phyloP scores from a whole-genome alignment of 192 early-diverging fungal species.

The Linnemannia hyalina region DNA sequence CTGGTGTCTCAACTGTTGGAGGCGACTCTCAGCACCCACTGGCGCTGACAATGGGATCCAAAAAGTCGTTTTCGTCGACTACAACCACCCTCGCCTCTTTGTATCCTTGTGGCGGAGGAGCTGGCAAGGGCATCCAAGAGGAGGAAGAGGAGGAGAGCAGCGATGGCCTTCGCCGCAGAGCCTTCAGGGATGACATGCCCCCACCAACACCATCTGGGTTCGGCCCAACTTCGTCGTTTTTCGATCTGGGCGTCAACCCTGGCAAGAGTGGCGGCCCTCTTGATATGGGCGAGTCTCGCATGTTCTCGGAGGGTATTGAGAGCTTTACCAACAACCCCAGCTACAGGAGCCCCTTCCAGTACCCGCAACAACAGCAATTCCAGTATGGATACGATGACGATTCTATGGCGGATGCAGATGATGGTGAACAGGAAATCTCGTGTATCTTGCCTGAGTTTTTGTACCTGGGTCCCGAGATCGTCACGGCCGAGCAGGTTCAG shows the following conservation, averaged over 20 bases:
- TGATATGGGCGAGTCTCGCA: slow-evolving; percentile 14
- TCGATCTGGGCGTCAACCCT: slow-evolving; percentile 3
- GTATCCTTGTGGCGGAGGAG: background rate
- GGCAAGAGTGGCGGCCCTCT: background rate
- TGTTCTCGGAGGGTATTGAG: slow-evolving; percentile 42
- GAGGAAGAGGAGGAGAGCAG: slow-evolving; percentile 25
- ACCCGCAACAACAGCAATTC: slow-evolving; percentile 15
- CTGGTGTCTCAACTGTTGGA: slow-evolving; percentile 7
- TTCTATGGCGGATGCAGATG: slow-evolving; percentile 19
- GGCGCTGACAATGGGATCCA: slow-evolving; percentile 9
- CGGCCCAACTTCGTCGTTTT: background rate
- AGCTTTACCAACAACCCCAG: slow-evolving; percentile 30
- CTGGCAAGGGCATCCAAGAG: slow-evolving; percentile 28
- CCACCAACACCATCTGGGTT: slow-evolving; percentile 8
- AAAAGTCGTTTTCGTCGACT: slow-evolving; percentile 24
- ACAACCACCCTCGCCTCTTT: slow-evolving; percentile 1
- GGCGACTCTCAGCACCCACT: slow-evolving; percentile 1
- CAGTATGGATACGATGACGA: slow-evolving; percentile 14
- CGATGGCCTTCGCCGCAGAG: background rate
- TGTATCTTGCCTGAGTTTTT: slow-evolving; percentile 71
- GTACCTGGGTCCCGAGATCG: slow-evolving; percentile 75
- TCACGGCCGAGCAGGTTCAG: slow-evolving; percentile 68
- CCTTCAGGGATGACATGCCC: slow-evolving; percentile 1
- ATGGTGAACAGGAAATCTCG: slow-evolving; percentile 60
- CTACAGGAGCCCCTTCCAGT: background rate